A percentile compares a stretch with the other conserved stretches of the same genome.
Evolutionary conservation across 257 asterid species (phyloP).

Genomic region (Cordia subcordata): DNA sequence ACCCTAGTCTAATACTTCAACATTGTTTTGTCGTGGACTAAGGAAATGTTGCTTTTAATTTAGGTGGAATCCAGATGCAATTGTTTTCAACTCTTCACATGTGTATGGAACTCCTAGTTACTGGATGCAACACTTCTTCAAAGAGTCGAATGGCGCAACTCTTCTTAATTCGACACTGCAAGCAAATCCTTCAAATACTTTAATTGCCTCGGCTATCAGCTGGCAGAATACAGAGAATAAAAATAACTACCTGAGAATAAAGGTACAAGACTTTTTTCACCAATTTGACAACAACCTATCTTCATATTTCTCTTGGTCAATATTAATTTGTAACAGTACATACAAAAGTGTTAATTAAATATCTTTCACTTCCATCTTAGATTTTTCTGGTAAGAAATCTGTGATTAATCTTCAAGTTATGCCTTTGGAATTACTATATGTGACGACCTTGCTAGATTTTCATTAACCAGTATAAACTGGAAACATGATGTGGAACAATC

Average conservation of each 20-base stretch:
- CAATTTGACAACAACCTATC: neutral
- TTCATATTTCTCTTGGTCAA: neutral
- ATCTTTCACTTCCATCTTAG: no score
- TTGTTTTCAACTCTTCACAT: constrained; percentile 73
- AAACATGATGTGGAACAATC: no score
- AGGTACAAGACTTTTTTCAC: constrained; percentile 15
- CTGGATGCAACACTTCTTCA: constrained; percentile 96
- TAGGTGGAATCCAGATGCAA: constrained; percentile 96
- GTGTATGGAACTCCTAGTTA: constrained; percentile 88
- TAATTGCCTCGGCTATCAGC: constrained; percentile 67
- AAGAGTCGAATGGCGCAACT: constrained; percentile 83
- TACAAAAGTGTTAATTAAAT: neutral
- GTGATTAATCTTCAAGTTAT: no score
- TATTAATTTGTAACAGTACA: no score
- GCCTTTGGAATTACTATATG: no score
- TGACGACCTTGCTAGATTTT: no score
- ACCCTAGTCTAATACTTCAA: neutral
- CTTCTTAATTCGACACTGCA: constrained; percentile 59
- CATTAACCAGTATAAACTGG: no score
- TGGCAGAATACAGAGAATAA: constrained; percentile 49
- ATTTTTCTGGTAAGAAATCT: no score
- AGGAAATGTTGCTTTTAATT: neutral
- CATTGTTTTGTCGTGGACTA: neutral
- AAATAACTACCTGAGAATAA: constrained; percentile 40
- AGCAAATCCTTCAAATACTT: constrained; percentile 41